Percentiles rank a stretch among this genome's conserved stretches.
These are phyloP conservation scores for Alopecurus myosuroides DNA, from an alignment of 176 grass and related monocot genomes.

Conservation along the genomic window DNA sequence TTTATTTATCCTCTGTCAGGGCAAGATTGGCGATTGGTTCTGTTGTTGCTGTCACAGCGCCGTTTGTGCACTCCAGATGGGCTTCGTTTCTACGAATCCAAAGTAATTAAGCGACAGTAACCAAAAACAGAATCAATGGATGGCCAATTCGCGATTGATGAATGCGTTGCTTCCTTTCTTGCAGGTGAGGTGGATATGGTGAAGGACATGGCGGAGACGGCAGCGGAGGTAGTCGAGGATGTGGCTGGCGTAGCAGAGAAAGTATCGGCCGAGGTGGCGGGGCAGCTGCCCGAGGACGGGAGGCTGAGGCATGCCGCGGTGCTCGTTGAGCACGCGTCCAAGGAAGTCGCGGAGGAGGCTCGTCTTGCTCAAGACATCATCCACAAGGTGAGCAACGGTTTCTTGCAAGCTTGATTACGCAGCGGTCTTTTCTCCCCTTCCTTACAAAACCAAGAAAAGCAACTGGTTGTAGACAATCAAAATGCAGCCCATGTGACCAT, in stretches of 20 bases:
- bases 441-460: too few relatives aligned
- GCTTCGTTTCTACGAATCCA: constrained; percentile 40
- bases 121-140: background rate
- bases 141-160: background rate
- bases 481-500: too few relatives aligned
- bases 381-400: constrained; percentile 37
- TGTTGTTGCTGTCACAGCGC: constrained; percentile 24
- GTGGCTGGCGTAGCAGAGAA: constrained; percentile 44
- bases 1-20: constrained; percentile 28
- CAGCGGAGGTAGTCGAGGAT: constrained; percentile 51
- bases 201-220: constrained; percentile 34
- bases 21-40: constrained; percentile 50
- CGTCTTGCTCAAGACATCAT: constrained; percentile 56
- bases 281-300: constrained; percentile 32
- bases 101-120: constrained; percentile 12
- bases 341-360: constrained; percentile 54
- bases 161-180: background rate
- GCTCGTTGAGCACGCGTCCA: constrained; percentile 46
- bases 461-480: too few relatives aligned
- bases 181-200: constrained; percentile 62
- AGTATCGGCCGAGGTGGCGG: constrained; percentile 38
- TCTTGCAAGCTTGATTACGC: background rate
- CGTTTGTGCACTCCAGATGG: constrained; percentile 55
- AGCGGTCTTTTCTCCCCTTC: background rate
- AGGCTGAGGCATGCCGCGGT: constrained; percentile 38